Base-by-base conservation (phyloP, 1,139 yeast genomes). In the Candida sanyaensis region DNA sequence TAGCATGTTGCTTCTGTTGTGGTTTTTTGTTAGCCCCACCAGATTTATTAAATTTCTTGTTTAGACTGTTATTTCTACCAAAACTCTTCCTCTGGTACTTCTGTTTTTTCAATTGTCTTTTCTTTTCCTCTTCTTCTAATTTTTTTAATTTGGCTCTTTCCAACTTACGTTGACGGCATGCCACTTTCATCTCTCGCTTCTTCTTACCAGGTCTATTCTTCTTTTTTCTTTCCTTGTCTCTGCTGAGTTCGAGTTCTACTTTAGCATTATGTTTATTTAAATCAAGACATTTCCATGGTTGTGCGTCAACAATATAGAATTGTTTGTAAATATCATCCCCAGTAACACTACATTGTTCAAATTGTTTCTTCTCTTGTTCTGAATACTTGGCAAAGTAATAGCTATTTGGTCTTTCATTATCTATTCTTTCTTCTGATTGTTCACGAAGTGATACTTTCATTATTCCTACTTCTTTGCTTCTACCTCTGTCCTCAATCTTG, bases 341-440 rank as follows among this genome's bases (percentile, higher is more conserved):
- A 0, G 75, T 58, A 0, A 86, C 58, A 0, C 90, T 88, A 6
- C 71, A 65, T 3, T 53, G 42, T 10, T 51, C 51, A 51, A 81
- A 81, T 48, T 69, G 66, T 1, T 41, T 31, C 39, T 50, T 64
- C n/a, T 76, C 66, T 2, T 55, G 55, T 0, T 61, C 69, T 0
- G 71, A 56, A 51, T 71, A 72, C 1, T 55, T 44, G 1, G 81
- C 72, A 59, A 78, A 76, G 62, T 86, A 86, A 57, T 80, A 85
- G 1, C 64, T 53, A 6, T 58, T 55, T 0, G 88, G 86, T 53
- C 92, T 70, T 47, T 72, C 77, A 50, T 71, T 77, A 23, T 55
- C 58, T 11, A 75, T 59, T 6, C 56, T 52, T 39, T 73, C 79
- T 26, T 68, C 71, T 3, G 79, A 70, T 28, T 75, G 75, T 50